Evolutionary conservation across 2,329 filamentous ascomycete species (phyloP).

Genomic region (Claviceps pazoutovae): DNA sequence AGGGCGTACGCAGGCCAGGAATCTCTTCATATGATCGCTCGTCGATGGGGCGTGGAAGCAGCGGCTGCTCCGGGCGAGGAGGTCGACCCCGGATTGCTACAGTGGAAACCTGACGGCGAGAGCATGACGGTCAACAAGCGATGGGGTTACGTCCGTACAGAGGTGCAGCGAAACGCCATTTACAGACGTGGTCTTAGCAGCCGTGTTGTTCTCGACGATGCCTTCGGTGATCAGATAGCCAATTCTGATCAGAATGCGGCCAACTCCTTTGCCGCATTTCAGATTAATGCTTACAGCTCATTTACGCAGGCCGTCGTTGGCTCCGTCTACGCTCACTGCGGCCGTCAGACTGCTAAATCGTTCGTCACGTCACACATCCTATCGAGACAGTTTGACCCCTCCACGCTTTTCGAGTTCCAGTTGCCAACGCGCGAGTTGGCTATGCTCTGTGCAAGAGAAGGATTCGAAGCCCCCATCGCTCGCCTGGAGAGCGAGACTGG

Average conservation of each 20-base stretch:
- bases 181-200: conserved; percentile 58
- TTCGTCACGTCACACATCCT: conserved; percentile 81
- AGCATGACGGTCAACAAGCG: conserved; percentile 31
- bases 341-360: conserved; percentile 59
- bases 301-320: conserved; percentile 79
- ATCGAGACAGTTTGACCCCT: conserved; percentile 61
- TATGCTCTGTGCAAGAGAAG: conserved; percentile 73
- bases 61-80: conserved; percentile 80
- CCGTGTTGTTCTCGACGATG: conserved; percentile 67
- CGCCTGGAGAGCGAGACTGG: conserved; percentile 85
- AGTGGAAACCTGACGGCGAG: conserved; percentile 47
- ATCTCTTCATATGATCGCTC: conserved; percentile 58
- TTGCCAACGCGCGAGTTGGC: conserved; percentile 73
- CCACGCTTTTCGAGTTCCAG: conserved; percentile 69
- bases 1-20: conserved; percentile 68
- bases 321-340: conserved; percentile 73
- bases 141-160: conserved; percentile 39
- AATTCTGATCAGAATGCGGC: conserved; percentile 11
- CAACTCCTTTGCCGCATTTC: conserved; percentile 36
- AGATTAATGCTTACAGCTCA: conserved; percentile 55
- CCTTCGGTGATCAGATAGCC: conserved; percentile 55
- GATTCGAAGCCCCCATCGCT: conserved; percentile 76
- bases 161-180: conserved; percentile 30
- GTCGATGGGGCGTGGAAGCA: conserved; percentile 82
- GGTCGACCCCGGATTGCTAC: conserved; percentile 81